Evolutionary conservation across 257 asterid genomes (phyloP).

Genomic region (Linaria vulgaris): DNA sequence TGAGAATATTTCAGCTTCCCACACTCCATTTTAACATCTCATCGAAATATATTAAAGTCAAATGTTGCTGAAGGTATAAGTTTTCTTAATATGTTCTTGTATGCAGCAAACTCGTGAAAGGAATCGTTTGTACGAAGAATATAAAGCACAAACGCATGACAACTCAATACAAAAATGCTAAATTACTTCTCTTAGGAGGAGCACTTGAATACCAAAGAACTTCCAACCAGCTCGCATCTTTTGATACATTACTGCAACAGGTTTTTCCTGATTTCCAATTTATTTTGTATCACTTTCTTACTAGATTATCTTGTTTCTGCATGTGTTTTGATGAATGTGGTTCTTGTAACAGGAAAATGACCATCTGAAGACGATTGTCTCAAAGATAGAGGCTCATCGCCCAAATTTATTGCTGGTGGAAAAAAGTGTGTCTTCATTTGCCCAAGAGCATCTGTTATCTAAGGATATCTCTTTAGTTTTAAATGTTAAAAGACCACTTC

Average conservation of each 20-base stretch:
- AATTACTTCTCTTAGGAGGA: conserved; percentile 88
- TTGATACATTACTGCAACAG: conserved; percentile 83
- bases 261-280: conserved; percentile 33
- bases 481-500: conserved; percentile 70
- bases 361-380: conserved; percentile 69
- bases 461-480: conserved; percentile 90
- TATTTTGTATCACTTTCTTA: not conserved
- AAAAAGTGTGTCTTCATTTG: conserved; percentile 87
- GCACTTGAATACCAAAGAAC: conserved; percentile 89
- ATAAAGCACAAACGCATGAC: conserved; percentile 96
- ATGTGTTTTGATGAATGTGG: conserved; percentile 17
- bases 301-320: conserved; percentile 22
- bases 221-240: conserved; percentile 85
- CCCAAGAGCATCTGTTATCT: conserved; percentile 76
- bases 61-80: not conserved
- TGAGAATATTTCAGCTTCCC: conserved; percentile 1
- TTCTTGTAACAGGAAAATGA: conserved; percentile 70
- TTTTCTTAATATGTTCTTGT: conserved; percentile 7
- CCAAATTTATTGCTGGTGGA: conserved; percentile 95
- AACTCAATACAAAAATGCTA: conserved; percentile 78
- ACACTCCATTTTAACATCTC: not conserved
- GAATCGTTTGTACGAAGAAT: conserved; percentile 91
- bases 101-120: conserved; percentile 82
- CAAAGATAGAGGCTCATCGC: conserved; percentile 81
- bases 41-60: not conserved